Conservation (phyloP, 148 eudicot genomes). For the Rheum nobile region DNA sequence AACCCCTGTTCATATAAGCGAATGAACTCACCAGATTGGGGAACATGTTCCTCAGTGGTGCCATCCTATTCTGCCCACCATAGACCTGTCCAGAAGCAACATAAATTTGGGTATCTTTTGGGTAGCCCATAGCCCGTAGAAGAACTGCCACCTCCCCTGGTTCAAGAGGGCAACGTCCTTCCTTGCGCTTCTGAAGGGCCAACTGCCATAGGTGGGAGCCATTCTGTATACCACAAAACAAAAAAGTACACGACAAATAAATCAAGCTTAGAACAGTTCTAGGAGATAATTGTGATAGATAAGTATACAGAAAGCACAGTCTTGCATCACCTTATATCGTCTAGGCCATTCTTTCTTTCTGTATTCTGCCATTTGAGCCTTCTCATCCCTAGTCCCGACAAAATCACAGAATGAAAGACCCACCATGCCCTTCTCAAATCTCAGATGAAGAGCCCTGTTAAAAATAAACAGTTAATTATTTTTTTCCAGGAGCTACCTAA, state of each 20-base stretch:
- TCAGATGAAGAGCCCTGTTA: conserved; percentile 96
- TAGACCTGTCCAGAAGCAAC: conserved; percentile 99
- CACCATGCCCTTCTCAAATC: conserved; percentile 99
- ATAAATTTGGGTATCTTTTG: conserved; percentile 94
- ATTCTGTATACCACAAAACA: conserved; percentile 45
- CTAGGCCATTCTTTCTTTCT: conserved; percentile 98
- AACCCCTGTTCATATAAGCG: too few species aligned
- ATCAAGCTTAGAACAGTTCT: not conserved
- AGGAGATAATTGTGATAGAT: not conserved
- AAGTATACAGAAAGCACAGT: conserved; percentile 4
- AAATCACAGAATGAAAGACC: conserved; percentile 98
- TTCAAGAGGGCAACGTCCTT: conserved; percentile 99
- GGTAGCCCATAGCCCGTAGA: conserved; percentile 95
- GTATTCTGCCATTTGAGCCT: conserved; percentile 79
- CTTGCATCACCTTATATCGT: conserved; percentile 62
- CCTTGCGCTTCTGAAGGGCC: conserved; percentile 94
- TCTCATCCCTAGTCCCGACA: conserved; percentile 90
- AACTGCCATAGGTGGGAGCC: conserved; percentile 96
- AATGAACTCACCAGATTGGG: conserved; percentile 73
- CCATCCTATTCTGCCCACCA: conserved; percentile 98
- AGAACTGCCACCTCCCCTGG: conserved; percentile 98
- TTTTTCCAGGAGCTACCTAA: not conserved
- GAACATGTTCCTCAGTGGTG: conserved; percentile 97
- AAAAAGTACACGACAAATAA: not conserved
- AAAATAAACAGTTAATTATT: conserved; percentile 11